Evolutionary conservation across 1,139 yeast species (phyloP).

Genomic region (Kodamaea anthophila): DNA sequence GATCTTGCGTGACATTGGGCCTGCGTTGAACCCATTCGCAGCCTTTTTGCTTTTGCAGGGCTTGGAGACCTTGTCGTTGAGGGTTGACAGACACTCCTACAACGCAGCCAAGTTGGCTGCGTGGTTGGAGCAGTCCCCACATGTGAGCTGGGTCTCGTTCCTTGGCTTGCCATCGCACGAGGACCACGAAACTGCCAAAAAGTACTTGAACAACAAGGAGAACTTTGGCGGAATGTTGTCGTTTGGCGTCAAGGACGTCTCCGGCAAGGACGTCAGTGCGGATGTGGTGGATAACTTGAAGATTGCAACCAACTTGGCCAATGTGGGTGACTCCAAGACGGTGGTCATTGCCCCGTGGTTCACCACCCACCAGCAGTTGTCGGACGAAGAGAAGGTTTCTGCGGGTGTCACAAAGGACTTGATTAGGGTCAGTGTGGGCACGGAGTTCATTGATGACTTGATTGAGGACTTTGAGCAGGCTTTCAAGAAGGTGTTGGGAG

Average conservation of each 20-base stretch:
- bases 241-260: constrained; percentile 72
- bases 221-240: constrained; percentile 86
- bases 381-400: constrained; percentile 69
- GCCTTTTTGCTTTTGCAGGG: constrained; percentile 85
- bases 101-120: constrained; percentile 81
- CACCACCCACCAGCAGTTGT: constrained; percentile 91
- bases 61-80: constrained; percentile 84
- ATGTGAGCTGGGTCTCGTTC: constrained; percentile 85
- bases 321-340: constrained; percentile 94
- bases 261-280: constrained; percentile 70
- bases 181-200: constrained; percentile 75
- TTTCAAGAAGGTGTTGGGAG: constrained; percentile 46
- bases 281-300: constrained; percentile 75
- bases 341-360: constrained; percentile 91
- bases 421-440: constrained; percentile 85
- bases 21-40: constrained; percentile 82
- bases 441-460: constrained; percentile 84
- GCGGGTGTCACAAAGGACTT: constrained; percentile 86
- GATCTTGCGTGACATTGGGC: constrained; percentile 87
- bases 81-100: constrained; percentile 86
- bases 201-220: constrained; percentile 56
- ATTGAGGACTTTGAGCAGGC: constrained; percentile 84
- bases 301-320: constrained; percentile 87
- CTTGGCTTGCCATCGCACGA: constrained; percentile 85
- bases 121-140: constrained; percentile 63